phyloP scores from a whole-genome alignment of 225 moss, liverwort and hornwort genomes.

The Polytrichum formosum region DNA sequence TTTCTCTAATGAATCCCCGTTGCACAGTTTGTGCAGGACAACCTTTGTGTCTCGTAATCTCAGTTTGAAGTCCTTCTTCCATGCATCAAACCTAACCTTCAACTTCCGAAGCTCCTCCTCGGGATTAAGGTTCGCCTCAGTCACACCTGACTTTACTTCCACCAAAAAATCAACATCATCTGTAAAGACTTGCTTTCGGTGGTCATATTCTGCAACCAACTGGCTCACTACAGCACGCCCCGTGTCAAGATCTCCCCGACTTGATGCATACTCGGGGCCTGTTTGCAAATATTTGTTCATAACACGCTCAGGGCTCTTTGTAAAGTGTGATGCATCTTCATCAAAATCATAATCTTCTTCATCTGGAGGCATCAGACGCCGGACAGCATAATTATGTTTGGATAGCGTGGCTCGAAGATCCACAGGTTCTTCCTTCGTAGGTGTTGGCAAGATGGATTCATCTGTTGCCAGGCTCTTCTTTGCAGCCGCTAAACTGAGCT shows the following conservation, averaged over 20 bases:
- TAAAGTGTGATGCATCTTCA: constrained; percentile 76
- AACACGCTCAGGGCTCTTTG: constrained; percentile 80
- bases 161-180: constrained; percentile 94
- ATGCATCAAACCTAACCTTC: constrained; percentile 79
- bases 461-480: constrained; percentile 90
- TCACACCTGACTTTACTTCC: constrained; percentile 92
- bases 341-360: constrained; percentile 91
- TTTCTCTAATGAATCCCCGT: constrained; percentile 73
- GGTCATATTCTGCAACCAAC: constrained; percentile 92
- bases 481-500: constrained; percentile 91
- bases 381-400: constrained; percentile 57
- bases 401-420: constrained; percentile 65
- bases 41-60: constrained; percentile 93
- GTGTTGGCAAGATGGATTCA: constrained; percentile 55
- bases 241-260: constrained; percentile 72
- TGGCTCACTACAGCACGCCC: constrained; percentile 83
- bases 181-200: constrained; percentile 95
- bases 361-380: constrained; percentile 74
- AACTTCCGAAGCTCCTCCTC: constrained; percentile 93
- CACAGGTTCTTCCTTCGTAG: constrained; percentile 61
- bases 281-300: constrained; percentile 68
- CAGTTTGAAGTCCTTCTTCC: constrained; percentile 98
- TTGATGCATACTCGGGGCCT: constrained; percentile 48
- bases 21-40: constrained; percentile 87
- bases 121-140: constrained; percentile 89